Conservation (phyloP, 805 yeast genomes). For the Yamadazyma phyllophila region DNA sequence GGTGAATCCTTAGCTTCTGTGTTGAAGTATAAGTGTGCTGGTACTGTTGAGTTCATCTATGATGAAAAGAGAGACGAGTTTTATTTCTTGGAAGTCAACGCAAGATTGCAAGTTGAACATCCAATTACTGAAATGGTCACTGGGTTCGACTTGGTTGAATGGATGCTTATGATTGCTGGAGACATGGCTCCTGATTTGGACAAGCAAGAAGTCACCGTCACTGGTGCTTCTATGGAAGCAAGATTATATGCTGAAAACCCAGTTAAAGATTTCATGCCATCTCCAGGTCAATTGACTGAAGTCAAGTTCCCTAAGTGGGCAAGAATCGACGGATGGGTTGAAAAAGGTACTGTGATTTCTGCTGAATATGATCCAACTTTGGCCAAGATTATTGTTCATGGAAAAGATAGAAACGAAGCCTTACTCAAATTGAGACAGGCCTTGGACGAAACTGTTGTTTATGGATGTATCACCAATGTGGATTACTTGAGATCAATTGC, state of each 20-base stretch:
- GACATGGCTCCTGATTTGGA: slow-evolving; percentile 79
- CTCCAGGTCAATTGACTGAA: slow-evolving; percentile 91
- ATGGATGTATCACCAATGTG: slow-evolving; percentile 86
- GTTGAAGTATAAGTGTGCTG: slow-evolving; percentile 93
- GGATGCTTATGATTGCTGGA: slow-evolving; percentile 94
- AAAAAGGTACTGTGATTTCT: slow-evolving; percentile 80
- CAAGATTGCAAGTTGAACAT: slow-evolving; percentile 96
- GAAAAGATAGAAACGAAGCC: slow-evolving; percentile 84
- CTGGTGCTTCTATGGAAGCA: slow-evolving; percentile 96
- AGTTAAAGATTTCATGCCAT: slow-evolving; percentile 89
- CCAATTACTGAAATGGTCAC: slow-evolving; percentile 96
- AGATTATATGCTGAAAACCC: slow-evolving; percentile 97
- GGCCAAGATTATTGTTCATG: slow-evolving; percentile 95
- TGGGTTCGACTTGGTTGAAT: slow-evolving; percentile 91
- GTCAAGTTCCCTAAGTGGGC: slow-evolving; percentile 88
- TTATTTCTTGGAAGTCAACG: slow-evolving; percentile 93
- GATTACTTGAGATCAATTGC: slow-evolving; percentile 89
- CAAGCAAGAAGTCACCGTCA: slow-evolving; percentile 49
- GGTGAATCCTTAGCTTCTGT: slow-evolving; percentile 80
- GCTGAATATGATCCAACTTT: slow-evolving; percentile 96
- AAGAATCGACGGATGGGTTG: slow-evolving; percentile 92
- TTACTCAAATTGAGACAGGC: slow-evolving; percentile 74
- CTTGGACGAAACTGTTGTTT: slow-evolving; percentile 77
- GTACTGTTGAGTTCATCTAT: slow-evolving; percentile 94
- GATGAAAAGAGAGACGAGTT: slow-evolving; percentile 85